Evolutionary conservation across 257 asterid species (phyloP).

Genomic region (Coffea canephora): DNA sequence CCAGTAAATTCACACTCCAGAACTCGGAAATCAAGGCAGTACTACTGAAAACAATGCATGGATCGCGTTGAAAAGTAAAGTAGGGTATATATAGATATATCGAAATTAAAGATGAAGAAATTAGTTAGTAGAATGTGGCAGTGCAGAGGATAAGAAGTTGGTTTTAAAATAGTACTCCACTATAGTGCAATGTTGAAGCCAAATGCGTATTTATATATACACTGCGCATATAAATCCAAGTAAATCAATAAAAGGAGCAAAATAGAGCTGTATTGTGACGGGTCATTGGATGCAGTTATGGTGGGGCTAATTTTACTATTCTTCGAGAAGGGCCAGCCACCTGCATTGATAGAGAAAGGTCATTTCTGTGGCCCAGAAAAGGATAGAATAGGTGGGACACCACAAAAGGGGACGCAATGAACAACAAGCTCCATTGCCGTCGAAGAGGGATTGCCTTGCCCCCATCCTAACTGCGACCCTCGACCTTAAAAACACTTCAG

Average conservation of each 20-base stretch:
- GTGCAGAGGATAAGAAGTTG: background rate
- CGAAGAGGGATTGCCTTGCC: slow-evolving; percentile 28
- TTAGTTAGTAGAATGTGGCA: background rate
- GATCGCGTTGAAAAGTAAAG: background rate
- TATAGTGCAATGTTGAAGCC: background rate
- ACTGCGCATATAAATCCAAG: background rate
- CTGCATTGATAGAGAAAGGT: background rate
- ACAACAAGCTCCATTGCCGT: slow-evolving; percentile 8
- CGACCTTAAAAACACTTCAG: slow-evolving; percentile 48
- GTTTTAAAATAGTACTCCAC: background rate
- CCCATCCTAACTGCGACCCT: slow-evolving; percentile 43
- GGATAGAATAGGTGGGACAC: slow-evolving; percentile 21
- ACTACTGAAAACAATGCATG: background rate
- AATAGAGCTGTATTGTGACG: slow-evolving; percentile 14
- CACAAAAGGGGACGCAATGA: slow-evolving; percentile 13
- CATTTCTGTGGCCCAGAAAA: slow-evolving; percentile 19
- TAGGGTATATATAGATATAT: background rate
- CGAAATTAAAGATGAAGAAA: background rate
- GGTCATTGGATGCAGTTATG: background rate
- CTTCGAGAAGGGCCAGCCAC: slow-evolving; percentile 44
- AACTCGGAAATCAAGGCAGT: background rate
- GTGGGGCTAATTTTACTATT: slow-evolving; percentile 26
- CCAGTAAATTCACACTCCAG: background rate
- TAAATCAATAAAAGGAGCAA: no score
- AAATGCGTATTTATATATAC: no score